phyloP scores from a whole-genome alignment of 2,329 filamentous ascomycete species.

The Fonsecaea monophora region DNA sequence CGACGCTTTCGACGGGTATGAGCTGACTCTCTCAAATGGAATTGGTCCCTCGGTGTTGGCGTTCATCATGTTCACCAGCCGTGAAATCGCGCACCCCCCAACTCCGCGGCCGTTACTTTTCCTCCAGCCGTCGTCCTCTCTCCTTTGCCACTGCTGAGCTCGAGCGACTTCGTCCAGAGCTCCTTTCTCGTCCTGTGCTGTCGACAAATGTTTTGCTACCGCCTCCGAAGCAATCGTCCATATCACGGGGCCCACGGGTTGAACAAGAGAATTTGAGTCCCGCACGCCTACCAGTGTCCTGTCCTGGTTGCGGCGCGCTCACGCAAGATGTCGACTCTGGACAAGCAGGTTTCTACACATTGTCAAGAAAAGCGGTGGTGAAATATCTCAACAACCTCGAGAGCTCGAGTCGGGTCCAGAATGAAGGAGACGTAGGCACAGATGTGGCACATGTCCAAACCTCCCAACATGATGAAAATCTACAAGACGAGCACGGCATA shows the following conservation, averaged over 20 bases:
- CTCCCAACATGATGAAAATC: constrained; percentile 10
- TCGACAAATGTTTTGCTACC: constrained; percentile 1
- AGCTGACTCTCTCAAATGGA: constrained; percentile 11
- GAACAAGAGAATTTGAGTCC: background rate
- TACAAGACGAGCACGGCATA: constrained; percentile 4
- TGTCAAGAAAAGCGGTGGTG: constrained; percentile 56
- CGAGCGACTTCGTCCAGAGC: background rate
- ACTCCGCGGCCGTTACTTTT: background rate
- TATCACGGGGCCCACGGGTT: background rate
- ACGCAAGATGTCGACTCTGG: constrained; percentile 62
- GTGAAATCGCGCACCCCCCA: background rate
- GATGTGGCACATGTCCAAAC: constrained; percentile 5
- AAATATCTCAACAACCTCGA: constrained; percentile 38
- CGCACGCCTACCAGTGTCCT: constrained; percentile 56
- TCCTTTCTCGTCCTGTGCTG: constrained; percentile 2
- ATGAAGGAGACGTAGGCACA: constrained; percentile 11
- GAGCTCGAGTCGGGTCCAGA: constrained; percentile 11
- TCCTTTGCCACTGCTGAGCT: constrained; percentile 4
- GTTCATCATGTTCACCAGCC: background rate
- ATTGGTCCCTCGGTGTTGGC: background rate
- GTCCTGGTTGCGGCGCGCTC: constrained; percentile 69
- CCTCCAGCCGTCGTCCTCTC: constrained; percentile 3
- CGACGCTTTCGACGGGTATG: background rate
- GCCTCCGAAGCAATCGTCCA: background rate
- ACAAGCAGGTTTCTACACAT: constrained; percentile 65